phyloP scores from a whole-genome alignment of 2,329 filamentous ascomycete species.

The Penicillium crustosum region DNA sequence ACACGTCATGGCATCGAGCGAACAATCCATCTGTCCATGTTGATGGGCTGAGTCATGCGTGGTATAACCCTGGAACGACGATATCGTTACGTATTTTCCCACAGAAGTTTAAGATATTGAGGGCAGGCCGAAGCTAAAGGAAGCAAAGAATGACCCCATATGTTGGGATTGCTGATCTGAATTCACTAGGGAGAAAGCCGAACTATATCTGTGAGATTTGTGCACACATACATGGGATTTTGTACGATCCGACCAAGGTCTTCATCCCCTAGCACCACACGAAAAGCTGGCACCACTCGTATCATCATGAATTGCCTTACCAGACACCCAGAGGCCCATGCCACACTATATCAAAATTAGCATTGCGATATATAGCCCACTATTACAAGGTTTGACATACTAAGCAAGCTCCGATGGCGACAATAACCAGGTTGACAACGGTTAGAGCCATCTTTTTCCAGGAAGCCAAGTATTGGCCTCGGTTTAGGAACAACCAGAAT shows the following conservation, averaged over 20 bases:
- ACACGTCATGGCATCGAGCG: not conserved
- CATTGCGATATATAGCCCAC: not conserved
- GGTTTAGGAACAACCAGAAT: constrained; percentile 18
- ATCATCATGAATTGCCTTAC: constrained; percentile 18
- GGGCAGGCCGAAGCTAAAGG: not conserved
- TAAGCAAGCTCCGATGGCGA: constrained; percentile 14
- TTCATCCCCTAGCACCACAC: constrained; percentile 1
- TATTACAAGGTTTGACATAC: not conserved
- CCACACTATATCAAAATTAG: constrained; percentile 5
- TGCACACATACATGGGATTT: not conserved
- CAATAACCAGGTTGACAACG: constrained; percentile 10
- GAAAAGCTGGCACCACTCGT: constrained; percentile 15
- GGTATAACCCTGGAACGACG: not conserved
- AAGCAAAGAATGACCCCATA: no score
- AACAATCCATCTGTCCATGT: not conserved
- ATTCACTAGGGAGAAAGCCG: not conserved
- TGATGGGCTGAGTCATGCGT: not conserved
- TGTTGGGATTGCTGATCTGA: fast-evolving
- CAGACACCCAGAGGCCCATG: constrained; percentile 22
- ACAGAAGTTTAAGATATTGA: not conserved
- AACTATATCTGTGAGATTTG: not conserved
- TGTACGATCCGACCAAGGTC: no score
- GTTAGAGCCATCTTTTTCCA: constrained; percentile 12
- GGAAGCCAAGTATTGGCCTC: constrained; percentile 6
- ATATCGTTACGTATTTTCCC: not conserved